Percentiles rank a stretch among this genome's conserved stretches.
These are phyloP conservation scores for Microcos paniculata DNA, from an alignment of 345 rosid genomes.

Conservation along the genomic window DNA sequence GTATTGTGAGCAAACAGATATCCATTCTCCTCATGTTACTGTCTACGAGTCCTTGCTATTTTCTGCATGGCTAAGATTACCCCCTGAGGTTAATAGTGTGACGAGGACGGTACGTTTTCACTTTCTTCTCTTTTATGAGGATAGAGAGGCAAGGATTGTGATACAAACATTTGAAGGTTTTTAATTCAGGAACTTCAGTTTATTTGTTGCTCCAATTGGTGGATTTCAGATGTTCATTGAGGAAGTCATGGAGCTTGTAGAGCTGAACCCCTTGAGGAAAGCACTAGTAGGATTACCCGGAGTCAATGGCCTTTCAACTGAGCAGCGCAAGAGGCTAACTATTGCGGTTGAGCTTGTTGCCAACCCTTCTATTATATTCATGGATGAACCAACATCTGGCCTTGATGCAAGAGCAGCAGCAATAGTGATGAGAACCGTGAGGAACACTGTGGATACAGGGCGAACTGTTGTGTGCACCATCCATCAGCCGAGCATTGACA, in stretches of 20 bases:
- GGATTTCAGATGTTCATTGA: conserved; percentile 52
- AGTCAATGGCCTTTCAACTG: conserved; percentile 53
- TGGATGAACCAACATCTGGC: conserved; percentile 73
- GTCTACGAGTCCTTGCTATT: conserved; percentile 56
- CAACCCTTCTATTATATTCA: conserved; percentile 65
- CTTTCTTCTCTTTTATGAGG: background rate
- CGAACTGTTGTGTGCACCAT: conserved; percentile 69
- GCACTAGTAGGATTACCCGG: conserved; percentile 61
- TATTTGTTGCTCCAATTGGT: background rate
- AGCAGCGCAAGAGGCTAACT: conserved; percentile 63
- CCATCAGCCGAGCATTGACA: conserved; percentile 70
- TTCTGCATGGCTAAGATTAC: conserved; percentile 63
- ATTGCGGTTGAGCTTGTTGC: conserved; percentile 67
- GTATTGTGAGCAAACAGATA: conserved; percentile 64
- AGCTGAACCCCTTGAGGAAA: conserved; percentile 44
- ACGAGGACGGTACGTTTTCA: conserved; percentile 46
- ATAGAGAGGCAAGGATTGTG: background rate
- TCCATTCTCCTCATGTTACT: conserved; percentile 65
- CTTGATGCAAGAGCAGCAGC: conserved; percentile 74
- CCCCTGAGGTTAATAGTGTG: conserved; percentile 52
- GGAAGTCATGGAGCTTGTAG: conserved; percentile 72
- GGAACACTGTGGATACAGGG: conserved; percentile 67
- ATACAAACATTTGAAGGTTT: background rate
- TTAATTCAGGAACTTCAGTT: background rate
- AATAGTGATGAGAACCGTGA: conserved; percentile 66